Evolutionary conservation across 78 protist species (phyloP).

Genomic region (Creolimax fragrantissima): DNA sequence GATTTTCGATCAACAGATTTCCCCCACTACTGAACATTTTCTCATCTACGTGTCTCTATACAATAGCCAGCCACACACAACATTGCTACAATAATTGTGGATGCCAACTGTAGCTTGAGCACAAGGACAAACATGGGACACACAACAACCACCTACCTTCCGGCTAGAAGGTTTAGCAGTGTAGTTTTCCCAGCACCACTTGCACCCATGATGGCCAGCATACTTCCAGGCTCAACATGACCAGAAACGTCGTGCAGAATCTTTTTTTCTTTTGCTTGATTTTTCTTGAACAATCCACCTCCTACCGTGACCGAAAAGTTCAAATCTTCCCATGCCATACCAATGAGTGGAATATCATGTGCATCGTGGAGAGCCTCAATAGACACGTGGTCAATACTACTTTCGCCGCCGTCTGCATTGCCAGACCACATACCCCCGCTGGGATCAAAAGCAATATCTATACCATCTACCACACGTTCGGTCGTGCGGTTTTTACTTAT

Average conservation of each 20-base stretch:
- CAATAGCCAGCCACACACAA: too few relatives aligned
- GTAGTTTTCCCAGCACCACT: constrained; percentile 36
- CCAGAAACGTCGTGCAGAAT: neutral
- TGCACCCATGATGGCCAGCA: constrained; percentile 23
- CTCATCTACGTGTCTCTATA: too few relatives aligned
- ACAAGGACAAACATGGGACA: too few relatives aligned
- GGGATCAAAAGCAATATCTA: neutral
- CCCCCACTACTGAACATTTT: too few relatives aligned
- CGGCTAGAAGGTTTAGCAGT: constrained; percentile 14
- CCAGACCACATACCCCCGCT: neutral
- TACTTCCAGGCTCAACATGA: neutral
- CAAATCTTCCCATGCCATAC: neutral
- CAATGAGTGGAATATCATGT: neutral
- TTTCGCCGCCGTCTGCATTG: neutral
- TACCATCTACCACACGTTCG: neutral
- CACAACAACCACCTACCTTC: neutral
- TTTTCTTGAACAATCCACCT: neutral
- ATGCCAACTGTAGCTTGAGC: too few relatives aligned
- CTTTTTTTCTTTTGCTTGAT: neutral
- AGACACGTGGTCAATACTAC: neutral
- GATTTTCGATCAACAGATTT: too few relatives aligned
- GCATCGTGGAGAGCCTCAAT: neutral
- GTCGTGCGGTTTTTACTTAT: too few relatives aligned
- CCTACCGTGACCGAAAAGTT: neutral
- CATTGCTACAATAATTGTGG: too few relatives aligned